Evolutionary conservation across 1,284 basidiomycete species (phyloP).

Genomic region (Moniliella sp.): DNA sequence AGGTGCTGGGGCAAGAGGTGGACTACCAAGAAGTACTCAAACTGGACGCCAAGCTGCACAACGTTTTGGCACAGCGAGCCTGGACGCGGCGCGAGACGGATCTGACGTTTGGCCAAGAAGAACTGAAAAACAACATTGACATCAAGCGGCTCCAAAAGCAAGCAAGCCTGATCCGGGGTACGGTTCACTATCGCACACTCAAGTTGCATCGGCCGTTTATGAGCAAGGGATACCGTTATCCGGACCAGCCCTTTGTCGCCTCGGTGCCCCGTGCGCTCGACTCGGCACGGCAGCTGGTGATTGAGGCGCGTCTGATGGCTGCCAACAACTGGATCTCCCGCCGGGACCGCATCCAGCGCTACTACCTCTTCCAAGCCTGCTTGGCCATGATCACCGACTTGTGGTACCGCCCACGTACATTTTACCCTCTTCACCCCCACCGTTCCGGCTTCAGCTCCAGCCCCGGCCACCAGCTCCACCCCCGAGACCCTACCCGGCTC

Average conservation of each 20-base stretch:
- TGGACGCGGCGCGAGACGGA: background rate
- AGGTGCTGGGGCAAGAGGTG: background rate
- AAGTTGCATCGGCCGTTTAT: background rate
- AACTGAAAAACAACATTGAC: background rate
- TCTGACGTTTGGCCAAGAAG: background rate
- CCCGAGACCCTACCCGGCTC: no score
- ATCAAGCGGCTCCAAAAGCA: background rate
- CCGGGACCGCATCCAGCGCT: no score
- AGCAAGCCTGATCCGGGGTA: background rate
- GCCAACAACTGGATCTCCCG: no score
- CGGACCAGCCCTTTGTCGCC: background rate
- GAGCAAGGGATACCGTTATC: background rate
- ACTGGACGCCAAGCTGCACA: background rate
- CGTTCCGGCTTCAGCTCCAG: no score
- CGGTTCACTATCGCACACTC: background rate
- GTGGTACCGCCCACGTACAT: background rate
- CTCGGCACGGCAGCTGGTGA: no score
- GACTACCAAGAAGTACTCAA: background rate
- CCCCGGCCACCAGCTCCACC: no score
- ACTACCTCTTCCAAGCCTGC: background rate
- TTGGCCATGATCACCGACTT: background rate
- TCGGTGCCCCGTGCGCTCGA: no score
- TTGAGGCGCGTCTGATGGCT: no score
- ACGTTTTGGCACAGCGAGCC: background rate
- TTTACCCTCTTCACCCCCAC: background rate